phyloP scores from a whole-genome alignment of 345 rosid genomes.

The Pugionium dolabratum region DNA sequence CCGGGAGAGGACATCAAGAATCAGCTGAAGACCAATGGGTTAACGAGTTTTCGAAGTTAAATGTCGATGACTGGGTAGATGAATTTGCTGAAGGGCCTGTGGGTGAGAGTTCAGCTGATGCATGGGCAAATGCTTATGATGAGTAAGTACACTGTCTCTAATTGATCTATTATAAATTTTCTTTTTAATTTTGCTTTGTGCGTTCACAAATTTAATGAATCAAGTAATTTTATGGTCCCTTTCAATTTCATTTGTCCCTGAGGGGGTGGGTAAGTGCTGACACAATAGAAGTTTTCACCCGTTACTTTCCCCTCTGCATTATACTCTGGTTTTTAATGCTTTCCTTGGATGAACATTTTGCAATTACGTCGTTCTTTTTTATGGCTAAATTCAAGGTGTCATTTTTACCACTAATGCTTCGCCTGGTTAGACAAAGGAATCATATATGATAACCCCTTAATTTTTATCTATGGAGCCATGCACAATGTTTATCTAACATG shows the following conservation, averaged over 20 bases:
- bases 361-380: constrained; percentile 11
- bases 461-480: constrained; percentile 8
- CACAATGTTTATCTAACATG: constrained; percentile 16
- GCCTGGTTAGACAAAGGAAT: constrained; percentile 15
- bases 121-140: constrained; percentile 91
- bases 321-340: background rate
- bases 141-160: constrained; percentile 61
- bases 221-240: constrained; percentile 1
- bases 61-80: constrained; percentile 90
- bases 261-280: background rate
- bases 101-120: constrained; percentile 66
- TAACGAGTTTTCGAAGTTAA: constrained; percentile 91
- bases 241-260: too few relatives aligned
- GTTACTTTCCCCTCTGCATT: constrained; percentile 1
- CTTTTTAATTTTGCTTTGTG: constrained; percentile 18
- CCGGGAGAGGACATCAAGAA: constrained; percentile 58
- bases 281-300: background rate
- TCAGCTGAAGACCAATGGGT: constrained; percentile 84
- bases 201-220: constrained; percentile 1
- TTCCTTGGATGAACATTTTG: constrained; percentile 6
- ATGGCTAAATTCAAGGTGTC: constrained; percentile 2
- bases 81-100: constrained; percentile 82
- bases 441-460: constrained; percentile 1
- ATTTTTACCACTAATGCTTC: constrained; percentile 1
- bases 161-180: constrained; percentile 17